These are phyloP conservation scores for Gentiana straminea DNA, from an alignment of 257 asterid genomes.

Conservation along the genomic window DNA sequence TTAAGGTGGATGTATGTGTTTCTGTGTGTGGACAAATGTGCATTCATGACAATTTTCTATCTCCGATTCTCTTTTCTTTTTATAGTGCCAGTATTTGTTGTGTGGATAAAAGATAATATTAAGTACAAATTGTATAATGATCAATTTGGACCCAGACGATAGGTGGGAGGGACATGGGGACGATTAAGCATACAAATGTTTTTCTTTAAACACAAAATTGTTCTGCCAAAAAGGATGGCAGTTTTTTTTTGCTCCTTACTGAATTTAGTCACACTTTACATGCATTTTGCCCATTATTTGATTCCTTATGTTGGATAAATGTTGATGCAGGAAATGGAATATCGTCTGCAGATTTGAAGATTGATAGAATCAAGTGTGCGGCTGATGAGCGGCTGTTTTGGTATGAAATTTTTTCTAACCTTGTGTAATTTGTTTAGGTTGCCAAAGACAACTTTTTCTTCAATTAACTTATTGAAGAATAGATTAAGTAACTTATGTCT, in stretches of 20 bases:
- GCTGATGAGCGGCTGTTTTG: slow-evolving; percentile 43
- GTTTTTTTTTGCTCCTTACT: too few species aligned
- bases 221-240: background rate
- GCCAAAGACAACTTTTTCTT: background rate
- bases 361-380: slow-evolving; percentile 18
- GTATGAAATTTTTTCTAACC: slow-evolving; percentile 16
- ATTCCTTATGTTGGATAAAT: background rate
- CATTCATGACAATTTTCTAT: background rate
- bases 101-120: background rate
- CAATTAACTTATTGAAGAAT: background rate
- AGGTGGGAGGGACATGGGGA: background rate
- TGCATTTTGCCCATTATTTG: background rate
- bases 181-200: background rate
- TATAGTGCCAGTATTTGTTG: background rate
- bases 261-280: background rate
- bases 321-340: slow-evolving; percentile 25
- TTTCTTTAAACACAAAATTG: background rate
- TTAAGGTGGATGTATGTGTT: background rate
- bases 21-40: background rate
- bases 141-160: background rate
- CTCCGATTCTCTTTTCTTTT: background rate
- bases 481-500: slow-evolving; percentile 2
- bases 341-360: slow-evolving; percentile 15
- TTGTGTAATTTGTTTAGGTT: slow-evolving; percentile 1
- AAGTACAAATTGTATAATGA: background rate